phyloP scores from a whole-genome alignment of 23 red algal genomes.

The Agarophyton chilense region DNA sequence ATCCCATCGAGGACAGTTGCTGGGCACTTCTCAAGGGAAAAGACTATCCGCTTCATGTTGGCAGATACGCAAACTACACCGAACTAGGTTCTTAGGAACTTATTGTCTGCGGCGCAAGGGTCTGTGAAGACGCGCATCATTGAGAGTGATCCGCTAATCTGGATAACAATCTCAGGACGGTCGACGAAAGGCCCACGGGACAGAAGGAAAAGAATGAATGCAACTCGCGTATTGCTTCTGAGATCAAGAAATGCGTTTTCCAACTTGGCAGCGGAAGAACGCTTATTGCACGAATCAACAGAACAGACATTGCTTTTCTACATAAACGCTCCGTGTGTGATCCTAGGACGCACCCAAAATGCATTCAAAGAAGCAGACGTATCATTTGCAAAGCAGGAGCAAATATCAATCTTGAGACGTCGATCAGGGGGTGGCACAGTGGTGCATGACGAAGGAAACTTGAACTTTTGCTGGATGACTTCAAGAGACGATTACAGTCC shows the following conservation, averaged over 20 bases:
- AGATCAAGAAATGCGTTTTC: conserved; percentile 67
- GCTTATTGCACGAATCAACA: conserved; percentile 33
- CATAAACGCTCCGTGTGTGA: conserved; percentile 75
- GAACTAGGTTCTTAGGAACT: too few species aligned
- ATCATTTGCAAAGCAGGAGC: conserved; percentile 22
- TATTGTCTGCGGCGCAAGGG: too few species aligned
- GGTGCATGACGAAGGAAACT: conserved; percentile 93
- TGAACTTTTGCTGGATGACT: conserved; percentile 82
- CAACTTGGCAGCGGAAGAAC: conserved; percentile 89
- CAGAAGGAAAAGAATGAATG: background rate
- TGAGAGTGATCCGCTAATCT: too few species aligned
- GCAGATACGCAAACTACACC: too few species aligned
- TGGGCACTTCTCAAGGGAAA: too few species aligned
- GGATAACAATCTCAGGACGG: too few species aligned
- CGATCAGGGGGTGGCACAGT: conserved; percentile 96
- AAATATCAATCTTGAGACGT: conserved; percentile 68
- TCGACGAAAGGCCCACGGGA: too few species aligned
- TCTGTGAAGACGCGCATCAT: too few species aligned
- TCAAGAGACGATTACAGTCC: conserved; percentile 51
- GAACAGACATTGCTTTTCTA: conserved; percentile 80
- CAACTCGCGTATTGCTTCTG: conserved; percentile 10
- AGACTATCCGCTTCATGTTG: too few species aligned
- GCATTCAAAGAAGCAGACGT: conserved; percentile 83
- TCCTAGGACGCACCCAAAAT: conserved; percentile 96
- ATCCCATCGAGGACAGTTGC: too few species aligned